Evolutionary conservation across 495 filamentous ascomycete species (phyloP).

Genomic region (Aspergillus asperescens): DNA sequence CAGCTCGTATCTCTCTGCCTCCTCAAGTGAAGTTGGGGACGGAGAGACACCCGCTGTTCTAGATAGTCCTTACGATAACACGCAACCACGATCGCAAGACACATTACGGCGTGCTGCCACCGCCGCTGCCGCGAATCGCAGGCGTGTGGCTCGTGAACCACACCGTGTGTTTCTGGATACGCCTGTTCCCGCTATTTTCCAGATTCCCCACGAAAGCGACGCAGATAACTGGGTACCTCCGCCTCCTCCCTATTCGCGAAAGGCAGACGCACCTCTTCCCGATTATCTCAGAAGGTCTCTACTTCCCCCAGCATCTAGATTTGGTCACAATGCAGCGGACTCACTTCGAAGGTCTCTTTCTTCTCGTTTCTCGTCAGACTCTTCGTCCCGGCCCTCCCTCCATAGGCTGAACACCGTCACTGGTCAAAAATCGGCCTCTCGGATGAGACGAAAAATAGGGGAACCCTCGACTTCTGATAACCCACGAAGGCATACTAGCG

Average conservation of each 20-base stretch:
- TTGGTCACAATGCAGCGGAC: constrained; percentile 6
- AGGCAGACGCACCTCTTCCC: constrained; percentile 57
- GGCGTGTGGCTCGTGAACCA: constrained; percentile 47
- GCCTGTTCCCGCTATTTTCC: constrained; percentile 18
- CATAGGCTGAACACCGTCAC: constrained; percentile 33
- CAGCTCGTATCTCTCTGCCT: constrained; percentile 21
- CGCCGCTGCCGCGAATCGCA: constrained; percentile 64
- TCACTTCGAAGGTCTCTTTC: constrained; percentile 25
- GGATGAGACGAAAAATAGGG: constrained; percentile 20
- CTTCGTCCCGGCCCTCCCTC: constrained; percentile 26
- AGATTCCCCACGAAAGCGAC: constrained; percentile 78
- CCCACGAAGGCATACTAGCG: constrained; percentile 12
- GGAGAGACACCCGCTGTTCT: constrained; percentile 20
- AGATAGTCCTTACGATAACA: constrained; percentile 66
- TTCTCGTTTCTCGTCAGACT: constrained; percentile 19
- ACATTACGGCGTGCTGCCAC: constrained; percentile 75
- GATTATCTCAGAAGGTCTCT: constrained; percentile 43
- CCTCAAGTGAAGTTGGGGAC: constrained; percentile 17
- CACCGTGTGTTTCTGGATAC: constrained; percentile 16
- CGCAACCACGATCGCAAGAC: constrained; percentile 68
- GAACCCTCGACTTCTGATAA: constrained; percentile 14
- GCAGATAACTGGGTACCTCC: constrained; percentile 92
- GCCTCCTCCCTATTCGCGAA: constrained; percentile 77
- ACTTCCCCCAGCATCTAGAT: constrained; percentile 24
- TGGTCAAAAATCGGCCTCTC: constrained; percentile 17